These are phyloP conservation scores for Salvia rosmarinus DNA, from an alignment of 257 asterid genomes.

Conservation along the genomic window DNA sequence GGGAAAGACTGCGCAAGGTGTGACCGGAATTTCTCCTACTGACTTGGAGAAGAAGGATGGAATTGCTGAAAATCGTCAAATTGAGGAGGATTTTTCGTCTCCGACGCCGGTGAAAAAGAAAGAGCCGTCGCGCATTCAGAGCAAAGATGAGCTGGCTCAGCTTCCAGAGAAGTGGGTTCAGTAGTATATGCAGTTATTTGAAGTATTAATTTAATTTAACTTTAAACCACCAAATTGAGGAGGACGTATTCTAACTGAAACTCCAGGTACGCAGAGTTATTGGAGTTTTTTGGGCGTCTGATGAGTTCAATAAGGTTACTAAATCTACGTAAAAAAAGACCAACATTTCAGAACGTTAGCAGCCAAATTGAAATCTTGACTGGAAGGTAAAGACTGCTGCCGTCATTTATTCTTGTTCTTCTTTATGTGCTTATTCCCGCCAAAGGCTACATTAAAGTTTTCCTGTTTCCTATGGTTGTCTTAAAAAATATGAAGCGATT, in stretches of 20 bases:
- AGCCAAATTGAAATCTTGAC: slow-evolving; percentile 64
- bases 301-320: slow-evolving; percentile 70
- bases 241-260: slow-evolving; percentile 21
- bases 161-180: slow-evolving; percentile 69
- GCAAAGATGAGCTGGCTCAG: slow-evolving; percentile 36
- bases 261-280: slow-evolving; percentile 54
- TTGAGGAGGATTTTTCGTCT: slow-evolving; percentile 47
- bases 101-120: slow-evolving; percentile 65
- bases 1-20: slow-evolving; percentile 22
- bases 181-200: slow-evolving; percentile 25
- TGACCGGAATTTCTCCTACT: slow-evolving; percentile 23
- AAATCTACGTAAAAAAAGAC: slow-evolving; percentile 51
- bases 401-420: background rate
- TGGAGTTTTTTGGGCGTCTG: slow-evolving; percentile 65
- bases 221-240: background rate
- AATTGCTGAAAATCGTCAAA: slow-evolving; percentile 30
- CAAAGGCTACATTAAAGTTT: background rate
- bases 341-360: slow-evolving; percentile 59
- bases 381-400: slow-evolving; percentile 57
- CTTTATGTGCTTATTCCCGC: background rate
- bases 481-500: background rate
- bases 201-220: background rate
- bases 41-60: slow-evolving; percentile 29
- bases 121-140: slow-evolving; percentile 51
- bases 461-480: background rate